Base-by-base conservation (phyloP, 2,329 filamentous ascomycete species). In the Trichoderma koningiopsis region DNA sequence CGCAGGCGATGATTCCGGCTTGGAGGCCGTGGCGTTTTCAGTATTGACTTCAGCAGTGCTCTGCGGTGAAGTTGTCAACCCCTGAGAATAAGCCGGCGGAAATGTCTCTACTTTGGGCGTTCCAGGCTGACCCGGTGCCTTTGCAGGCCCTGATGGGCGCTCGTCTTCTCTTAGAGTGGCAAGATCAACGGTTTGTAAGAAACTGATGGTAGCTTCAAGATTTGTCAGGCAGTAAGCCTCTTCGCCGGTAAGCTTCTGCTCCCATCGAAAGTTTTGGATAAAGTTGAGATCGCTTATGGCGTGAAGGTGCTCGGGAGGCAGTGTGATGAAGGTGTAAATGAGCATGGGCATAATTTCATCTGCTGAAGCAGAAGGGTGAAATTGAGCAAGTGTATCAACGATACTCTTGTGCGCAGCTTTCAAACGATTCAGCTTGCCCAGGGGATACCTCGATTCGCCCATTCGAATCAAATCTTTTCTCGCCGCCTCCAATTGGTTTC, bases 331-430 rank as follows among this genome's bases (percentile, higher is more conserved):
- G 0, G 94, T 93, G 81, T 97, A 99, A 71, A 99, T 99, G 72
- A 99, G 86, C 79, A 97, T 97, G 0, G 96, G 96, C 78, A 99
- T 89, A 67, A 99, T 96, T 80, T 98, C 96, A 77, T 99, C 96
- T 3, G 96, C 96, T 0, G 96, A 98, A 0, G 96, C 97, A 0
- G 94, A 89, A 22, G 87, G 88, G 71, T 89, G 88, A 70, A 90
- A 89, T 73, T 88, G 85, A 4, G 88, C 85, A 60, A 91, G 79
- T 1, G 94, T 94, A 78, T 98, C 95, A 60, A 99, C 96, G 72
- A 99, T 98, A 72, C 90, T 91, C 82, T 96, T 96, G 79, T 98
- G 96, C 3, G 93, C 92, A 49, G 90, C 89, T 73, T 94, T 97
- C 68, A 99, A 85, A 75, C 94, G 90, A 75, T 94, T 92, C 53